Evolutionary conservation across 805 yeast species (phyloP).

Genomic region (Yarrowia bubula): DNA sequence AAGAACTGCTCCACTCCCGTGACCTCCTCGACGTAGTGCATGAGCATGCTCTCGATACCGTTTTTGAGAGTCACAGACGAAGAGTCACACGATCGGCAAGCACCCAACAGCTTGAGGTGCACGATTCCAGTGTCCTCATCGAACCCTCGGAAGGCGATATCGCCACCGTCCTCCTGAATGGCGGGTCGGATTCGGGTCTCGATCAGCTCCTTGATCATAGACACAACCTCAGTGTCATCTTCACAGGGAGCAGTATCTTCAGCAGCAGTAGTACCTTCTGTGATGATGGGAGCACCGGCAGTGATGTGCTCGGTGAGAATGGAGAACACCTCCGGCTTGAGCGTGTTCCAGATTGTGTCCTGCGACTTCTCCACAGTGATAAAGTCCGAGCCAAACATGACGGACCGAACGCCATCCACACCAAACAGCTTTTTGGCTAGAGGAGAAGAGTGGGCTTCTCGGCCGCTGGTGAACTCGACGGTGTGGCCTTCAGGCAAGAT

Average conservation of each 20-base stretch:
- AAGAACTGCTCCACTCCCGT: slow-evolving; percentile 81
- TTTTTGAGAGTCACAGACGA: slow-evolving; percentile 89
- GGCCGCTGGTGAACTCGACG: slow-evolving; percentile 66
- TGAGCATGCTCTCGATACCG: slow-evolving; percentile 97
- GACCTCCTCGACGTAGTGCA: slow-evolving; percentile 95
- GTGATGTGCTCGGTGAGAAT: slow-evolving; percentile 48
- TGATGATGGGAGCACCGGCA: slow-evolving; percentile 52
- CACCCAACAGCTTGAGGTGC: slow-evolving; percentile 85
- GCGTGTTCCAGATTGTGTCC: slow-evolving; percentile 66
- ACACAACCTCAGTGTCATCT: slow-evolving; percentile 75
- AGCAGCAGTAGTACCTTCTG: slow-evolving; percentile 40
- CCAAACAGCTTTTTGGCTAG: slow-evolving; percentile 71
- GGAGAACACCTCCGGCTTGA: slow-evolving; percentile 60
- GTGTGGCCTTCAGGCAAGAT: slow-evolving; percentile 59
- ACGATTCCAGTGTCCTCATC: slow-evolving; percentile 86
- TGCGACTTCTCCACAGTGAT: slow-evolving; percentile 70
- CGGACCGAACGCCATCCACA: slow-evolving; percentile 70
- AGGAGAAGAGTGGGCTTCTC: slow-evolving; percentile 75
- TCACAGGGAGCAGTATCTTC: slow-evolving; percentile 50
- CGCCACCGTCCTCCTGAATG: slow-evolving; percentile 98
- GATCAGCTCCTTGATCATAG: slow-evolving; percentile 86
- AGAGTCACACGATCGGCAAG: slow-evolving; percentile 89
- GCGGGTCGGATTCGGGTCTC: slow-evolving; percentile 97
- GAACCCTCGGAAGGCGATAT: slow-evolving; percentile 82
- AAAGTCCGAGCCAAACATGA: slow-evolving; percentile 80